These are phyloP conservation scores for Claviceps cyperi DNA, from an alignment of 2,329 filamentous ascomycete genomes.

Conservation along the genomic window DNA sequence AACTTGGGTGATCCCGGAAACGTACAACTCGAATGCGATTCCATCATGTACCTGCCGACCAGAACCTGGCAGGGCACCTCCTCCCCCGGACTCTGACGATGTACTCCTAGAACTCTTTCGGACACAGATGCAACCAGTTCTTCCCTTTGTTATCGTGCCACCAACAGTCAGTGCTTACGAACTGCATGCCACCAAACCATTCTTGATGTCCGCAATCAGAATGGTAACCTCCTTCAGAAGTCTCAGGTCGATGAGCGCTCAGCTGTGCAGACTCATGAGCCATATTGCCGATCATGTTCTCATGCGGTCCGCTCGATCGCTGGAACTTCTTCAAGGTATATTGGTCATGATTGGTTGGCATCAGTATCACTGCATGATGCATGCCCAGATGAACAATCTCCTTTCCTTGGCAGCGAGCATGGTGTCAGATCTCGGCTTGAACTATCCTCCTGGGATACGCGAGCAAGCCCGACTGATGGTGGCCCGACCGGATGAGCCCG, in stretches of 20 bases:
- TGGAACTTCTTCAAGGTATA: conserved; percentile 35
- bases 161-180: conserved; percentile 19
- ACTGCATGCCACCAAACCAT: conserved; percentile 26
- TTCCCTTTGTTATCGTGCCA: conserved; percentile 33
- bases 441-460: conserved; percentile 23
- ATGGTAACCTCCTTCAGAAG: conserved; percentile 35
- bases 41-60: conserved; percentile 33
- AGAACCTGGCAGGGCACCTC: conserved; percentile 22
- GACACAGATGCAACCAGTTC: conserved; percentile 25
- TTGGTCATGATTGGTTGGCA: conserved; percentile 36
- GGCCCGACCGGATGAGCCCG: conserved; percentile 23
- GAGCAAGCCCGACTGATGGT: conserved; percentile 30
- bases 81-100: conserved; percentile 30
- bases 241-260: conserved; percentile 31
- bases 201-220: conserved; percentile 33
- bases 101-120: conserved; percentile 30
- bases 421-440: conserved; percentile 31
- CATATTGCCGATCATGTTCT: conserved; percentile 34
- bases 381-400: conserved; percentile 37
- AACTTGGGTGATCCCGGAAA: conserved; percentile 22
- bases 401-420: conserved; percentile 33
- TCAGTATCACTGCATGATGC: conserved; percentile 39
- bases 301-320: conserved; percentile 31
- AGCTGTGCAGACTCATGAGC: conserved; percentile 32
- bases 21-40: conserved; percentile 32